A percentile compares a stretch with the other conserved stretches of the same genome.
Conservation (phyloP, 441 rosid species). For the Eutrema salsugineum region DNA sequence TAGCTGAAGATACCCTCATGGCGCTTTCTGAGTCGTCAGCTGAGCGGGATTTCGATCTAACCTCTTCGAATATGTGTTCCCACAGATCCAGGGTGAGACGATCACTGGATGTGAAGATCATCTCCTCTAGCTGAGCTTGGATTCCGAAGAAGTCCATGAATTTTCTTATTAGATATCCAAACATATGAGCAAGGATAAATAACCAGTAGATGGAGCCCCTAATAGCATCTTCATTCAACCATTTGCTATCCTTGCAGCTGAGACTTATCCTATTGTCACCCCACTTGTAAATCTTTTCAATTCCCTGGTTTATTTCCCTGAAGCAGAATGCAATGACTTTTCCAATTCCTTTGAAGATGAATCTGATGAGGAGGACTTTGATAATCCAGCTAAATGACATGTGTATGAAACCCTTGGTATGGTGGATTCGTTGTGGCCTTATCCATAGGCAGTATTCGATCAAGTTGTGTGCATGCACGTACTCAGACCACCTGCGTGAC, state of each 20-base stretch:
- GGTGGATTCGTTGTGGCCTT: constrained; percentile 26
- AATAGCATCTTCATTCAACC: background rate
- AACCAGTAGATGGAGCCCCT: background rate
- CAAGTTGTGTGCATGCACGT: constrained; percentile 36
- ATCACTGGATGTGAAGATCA: constrained; percentile 24
- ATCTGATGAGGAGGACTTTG: background rate
- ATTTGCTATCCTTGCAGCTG: background rate
- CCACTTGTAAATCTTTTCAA: background rate
- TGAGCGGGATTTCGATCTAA: constrained; percentile 29
- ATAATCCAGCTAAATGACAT: background rate
- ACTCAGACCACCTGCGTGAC: constrained; percentile 47
- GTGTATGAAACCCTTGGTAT: constrained; percentile 19
- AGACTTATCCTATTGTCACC: background rate
- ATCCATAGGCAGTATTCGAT: constrained; percentile 34
- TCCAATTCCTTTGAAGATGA: background rate
- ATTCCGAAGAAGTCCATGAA: constrained; percentile 34
- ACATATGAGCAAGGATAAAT: background rate
- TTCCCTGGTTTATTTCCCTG: background rate
- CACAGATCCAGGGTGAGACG: constrained; percentile 40
- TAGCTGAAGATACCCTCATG: constrained; percentile 42
- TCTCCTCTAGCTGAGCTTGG: constrained; percentile 34
- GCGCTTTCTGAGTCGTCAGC: constrained; percentile 43
- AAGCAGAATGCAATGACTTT: background rate
- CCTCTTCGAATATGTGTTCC: constrained; percentile 40
- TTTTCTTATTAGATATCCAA: background rate